Conservation (phyloP, 495 filamentous ascomycete genomes). For the Cladorrhinum samala region DNA sequence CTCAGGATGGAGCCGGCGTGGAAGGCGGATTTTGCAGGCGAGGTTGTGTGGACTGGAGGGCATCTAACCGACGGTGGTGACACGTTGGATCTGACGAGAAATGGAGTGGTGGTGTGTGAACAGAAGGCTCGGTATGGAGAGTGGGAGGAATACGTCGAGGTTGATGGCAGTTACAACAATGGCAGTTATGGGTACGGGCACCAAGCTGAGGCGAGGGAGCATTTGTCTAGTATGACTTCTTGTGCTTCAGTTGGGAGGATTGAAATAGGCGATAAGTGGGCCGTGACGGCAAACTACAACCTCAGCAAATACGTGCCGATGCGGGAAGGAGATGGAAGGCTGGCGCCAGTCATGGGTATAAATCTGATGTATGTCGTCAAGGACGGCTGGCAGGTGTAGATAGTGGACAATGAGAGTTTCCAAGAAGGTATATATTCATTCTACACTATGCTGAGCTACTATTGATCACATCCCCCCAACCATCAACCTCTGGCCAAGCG, state of each 20-base stretch:
- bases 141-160: constrained; percentile 8
- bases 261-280: constrained; percentile 17
- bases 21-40: constrained; percentile 12
- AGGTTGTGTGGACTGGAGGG: constrained; percentile 4
- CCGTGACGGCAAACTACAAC: constrained; percentile 23
- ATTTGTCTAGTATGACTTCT: constrained; percentile 12
- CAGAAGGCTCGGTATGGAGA: constrained; percentile 18
- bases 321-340: constrained; percentile 7
- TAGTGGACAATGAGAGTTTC: too few relatives aligned
- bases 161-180: not conserved
- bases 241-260: constrained; percentile 11
- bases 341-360: constrained; percentile 21
- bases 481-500: too few relatives aligned
- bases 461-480: too few relatives aligned
- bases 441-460: too few relatives aligned
- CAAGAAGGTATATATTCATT: too few relatives aligned
- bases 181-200: not conserved
- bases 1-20: constrained; percentile 18
- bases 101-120: constrained; percentile 12
- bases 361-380: constrained; percentile 16
- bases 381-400: not conserved
- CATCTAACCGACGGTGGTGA: constrained; percentile 21
- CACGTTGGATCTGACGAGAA: constrained; percentile 7
- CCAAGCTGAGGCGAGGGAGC: constrained; percentile 5
- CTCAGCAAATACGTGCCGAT: constrained; percentile 14